Evolutionary conservation across 352 stramenopile species (phyloP).

Genomic region (Globisporangium spinosum): DNA sequence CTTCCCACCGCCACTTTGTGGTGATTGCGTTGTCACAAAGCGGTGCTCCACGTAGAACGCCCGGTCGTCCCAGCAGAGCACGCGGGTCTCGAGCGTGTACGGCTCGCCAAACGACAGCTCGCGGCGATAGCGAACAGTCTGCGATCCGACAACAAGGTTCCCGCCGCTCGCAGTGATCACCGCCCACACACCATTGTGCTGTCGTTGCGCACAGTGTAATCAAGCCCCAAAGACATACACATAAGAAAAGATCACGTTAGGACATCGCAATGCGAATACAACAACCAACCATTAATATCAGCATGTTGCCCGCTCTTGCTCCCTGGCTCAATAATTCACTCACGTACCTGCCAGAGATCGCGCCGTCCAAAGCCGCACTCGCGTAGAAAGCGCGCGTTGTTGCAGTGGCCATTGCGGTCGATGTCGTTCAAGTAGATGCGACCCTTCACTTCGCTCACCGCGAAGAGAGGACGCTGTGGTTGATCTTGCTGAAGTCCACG

Average conservation of each 20-base stretch:
- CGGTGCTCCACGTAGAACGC: conserved; percentile 87
- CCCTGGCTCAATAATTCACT: not conserved
- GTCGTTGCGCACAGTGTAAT: not conserved
- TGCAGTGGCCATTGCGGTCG: conserved; percentile 84
- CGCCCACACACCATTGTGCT: conserved; percentile 70
- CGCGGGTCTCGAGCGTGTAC: conserved; percentile 69
- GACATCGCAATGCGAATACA: not conserved
- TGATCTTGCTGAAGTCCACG: conserved; percentile 19
- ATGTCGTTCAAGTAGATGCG: conserved; percentile 62
- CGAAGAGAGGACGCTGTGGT: conserved; percentile 40
- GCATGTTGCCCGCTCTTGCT: not conserved
- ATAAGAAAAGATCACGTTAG: not conserved
- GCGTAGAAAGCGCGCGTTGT: conserved; percentile 82
- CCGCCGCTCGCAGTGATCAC: conserved; percentile 45
- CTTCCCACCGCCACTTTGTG: conserved; percentile 18
- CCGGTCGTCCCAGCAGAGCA: conserved; percentile 76
- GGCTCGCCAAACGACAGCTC: conserved; percentile 67
- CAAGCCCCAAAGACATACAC: not conserved
- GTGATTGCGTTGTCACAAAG: conserved; percentile 54
- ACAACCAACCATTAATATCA: not conserved
- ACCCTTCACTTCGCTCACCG: conserved; percentile 37
- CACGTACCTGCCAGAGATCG: conserved; percentile 76
- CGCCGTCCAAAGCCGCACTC: conserved; percentile 79
- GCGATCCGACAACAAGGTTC: conserved; percentile 79
- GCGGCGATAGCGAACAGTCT: conserved; percentile 79